These are phyloP conservation scores for Sporothrix humicola DNA, from an alignment of 2,329 filamentous ascomycete species.

Conservation along the genomic window DNA sequence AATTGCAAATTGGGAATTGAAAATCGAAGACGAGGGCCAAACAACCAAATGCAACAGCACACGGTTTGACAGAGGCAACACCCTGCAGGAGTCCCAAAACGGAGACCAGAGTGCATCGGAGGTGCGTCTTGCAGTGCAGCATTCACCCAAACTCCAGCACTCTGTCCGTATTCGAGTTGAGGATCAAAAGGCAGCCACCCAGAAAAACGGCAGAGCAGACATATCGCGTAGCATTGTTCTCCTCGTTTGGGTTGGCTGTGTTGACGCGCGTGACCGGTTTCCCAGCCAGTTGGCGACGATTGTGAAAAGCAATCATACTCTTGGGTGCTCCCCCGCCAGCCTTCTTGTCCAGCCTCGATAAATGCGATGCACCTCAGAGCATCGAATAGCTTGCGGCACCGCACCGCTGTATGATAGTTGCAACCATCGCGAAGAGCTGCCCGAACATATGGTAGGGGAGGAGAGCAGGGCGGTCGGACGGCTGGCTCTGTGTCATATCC, in stretches of 20 bases:
- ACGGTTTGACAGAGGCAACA: neutral
- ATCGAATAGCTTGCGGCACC: neutral
- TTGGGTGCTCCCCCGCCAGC: slow-evolving; percentile 1
- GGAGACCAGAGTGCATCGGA: slow-evolving; percentile 23
- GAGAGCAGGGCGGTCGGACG: neutral
- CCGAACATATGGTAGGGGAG: neutral
- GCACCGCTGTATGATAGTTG: neutral
- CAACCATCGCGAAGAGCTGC: neutral
- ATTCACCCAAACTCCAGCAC: slow-evolving; percentile 8
- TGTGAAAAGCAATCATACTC: slow-evolving; percentile 1
- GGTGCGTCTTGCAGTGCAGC: slow-evolving; percentile 15
- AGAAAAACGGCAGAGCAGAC: neutral
- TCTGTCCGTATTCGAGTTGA: neutral
- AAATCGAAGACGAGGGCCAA: no score
- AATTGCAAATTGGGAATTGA: no score
- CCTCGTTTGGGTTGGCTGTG: slow-evolving; percentile 10
- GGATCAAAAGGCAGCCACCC: neutral
- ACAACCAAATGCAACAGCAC: slow-evolving; percentile 8
- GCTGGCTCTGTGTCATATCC: slow-evolving; percentile 8
- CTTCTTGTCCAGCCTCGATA: neutral
- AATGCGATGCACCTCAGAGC: neutral
- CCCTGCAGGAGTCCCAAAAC: slow-evolving; percentile 28
- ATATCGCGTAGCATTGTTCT: neutral
- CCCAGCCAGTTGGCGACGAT: neutral
- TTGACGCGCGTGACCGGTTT: slow-evolving; percentile 23